A percentile compares a stretch with the other conserved stretches of the same genome.
These are phyloP conservation scores for Huiozyma naganishii DNA, from an alignment of 805 yeast species.

Conservation along the genomic window DNA sequence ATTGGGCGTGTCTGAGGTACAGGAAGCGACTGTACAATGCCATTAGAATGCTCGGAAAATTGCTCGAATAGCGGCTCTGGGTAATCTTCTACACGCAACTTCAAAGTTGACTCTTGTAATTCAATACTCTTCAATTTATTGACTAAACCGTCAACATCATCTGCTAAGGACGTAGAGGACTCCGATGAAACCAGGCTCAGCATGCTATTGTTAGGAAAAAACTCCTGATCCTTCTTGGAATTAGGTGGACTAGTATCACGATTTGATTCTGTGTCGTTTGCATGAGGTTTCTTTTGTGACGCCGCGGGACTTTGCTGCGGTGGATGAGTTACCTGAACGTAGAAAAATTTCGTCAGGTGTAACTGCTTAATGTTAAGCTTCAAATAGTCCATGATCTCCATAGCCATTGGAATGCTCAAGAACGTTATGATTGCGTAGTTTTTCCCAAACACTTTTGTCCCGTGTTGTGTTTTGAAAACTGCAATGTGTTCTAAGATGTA, in stretches of 20 bases:
- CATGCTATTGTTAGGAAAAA: constrained; percentile 3
- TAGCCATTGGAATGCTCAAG: constrained; percentile 20
- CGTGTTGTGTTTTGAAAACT: constrained; percentile 9
- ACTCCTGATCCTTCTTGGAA: neutral
- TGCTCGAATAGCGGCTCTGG: constrained; percentile 10
- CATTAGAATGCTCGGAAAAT: constrained; percentile 10
- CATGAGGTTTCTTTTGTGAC: neutral
- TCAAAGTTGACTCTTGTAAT: constrained; percentile 7
- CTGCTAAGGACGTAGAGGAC: constrained; percentile 8
- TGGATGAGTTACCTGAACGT: constrained; percentile 3
- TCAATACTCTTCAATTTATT: constrained; percentile 7
- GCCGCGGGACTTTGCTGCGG: neutral
- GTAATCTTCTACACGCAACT: constrained; percentile 8
- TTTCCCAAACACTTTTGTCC: constrained; percentile 11
- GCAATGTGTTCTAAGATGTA: constrained; percentile 21
- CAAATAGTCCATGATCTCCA: constrained; percentile 16
- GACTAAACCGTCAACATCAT: constrained; percentile 8
- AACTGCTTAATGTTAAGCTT: constrained; percentile 4
- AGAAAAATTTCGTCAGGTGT: constrained; percentile 8
- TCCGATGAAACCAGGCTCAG: constrained; percentile 10
- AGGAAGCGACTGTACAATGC: constrained; percentile 11
- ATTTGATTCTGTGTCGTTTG: neutral
- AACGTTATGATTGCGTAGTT: constrained; percentile 19
- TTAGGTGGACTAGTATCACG: neutral
- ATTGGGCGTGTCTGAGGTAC: constrained; percentile 4